Base-by-base conservation (phyloP, 345 rosid genomes). In the Noccaea bulbosa region DNA sequence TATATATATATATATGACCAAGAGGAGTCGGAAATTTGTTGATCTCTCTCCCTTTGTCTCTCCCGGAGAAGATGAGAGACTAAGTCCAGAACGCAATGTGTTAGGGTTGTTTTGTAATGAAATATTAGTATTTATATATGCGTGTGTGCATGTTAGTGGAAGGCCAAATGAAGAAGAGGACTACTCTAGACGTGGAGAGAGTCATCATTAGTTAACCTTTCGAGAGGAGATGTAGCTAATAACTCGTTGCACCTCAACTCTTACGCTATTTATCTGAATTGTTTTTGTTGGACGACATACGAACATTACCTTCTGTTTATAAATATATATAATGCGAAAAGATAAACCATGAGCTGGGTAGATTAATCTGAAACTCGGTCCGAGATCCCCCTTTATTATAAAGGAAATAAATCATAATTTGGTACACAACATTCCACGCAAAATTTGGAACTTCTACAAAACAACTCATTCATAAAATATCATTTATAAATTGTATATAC, bases 1-100 rank as follows among this genome's bases (percentile, higher is more conserved):
- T 34, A 50, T 48, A 41, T 51, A 40, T 34, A 32, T n/a, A n/a
- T n/a, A n/a, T n/a, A n/a, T n/a, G 37, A 33, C 45, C 14, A 73
- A 65, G 14, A 65, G 14, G 43, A 39, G 11, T 1, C 2, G 32
- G n/a, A 12, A n/a, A 9, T 22, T 8, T 37, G 9, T 27, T 4
- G 6, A 69, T 62, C 35, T 39, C 2, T 16, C 22, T 71, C 34
- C 30, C 30, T 27, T 27, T 27, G 30, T 63, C 35, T 45, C 22
- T 40, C 58, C 5, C 10, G 34, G 32, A 15, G 64, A 69, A 54
- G 45, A 48, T 46, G 61, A 48, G 66, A 75, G 79, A 69, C 70
- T n/a, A 69, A 62, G 79, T 69, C 79, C 62, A 62, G 33, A 44
- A 30, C 59, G 55, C 62, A 75, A 65, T 76, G 54, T 62, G 54